Percentiles rank a stretch among this genome's conserved stretches.
phyloP scores from a whole-genome alignment of 2,329 filamentous ascomycete species.

The Fusarium subtropicale region DNA sequence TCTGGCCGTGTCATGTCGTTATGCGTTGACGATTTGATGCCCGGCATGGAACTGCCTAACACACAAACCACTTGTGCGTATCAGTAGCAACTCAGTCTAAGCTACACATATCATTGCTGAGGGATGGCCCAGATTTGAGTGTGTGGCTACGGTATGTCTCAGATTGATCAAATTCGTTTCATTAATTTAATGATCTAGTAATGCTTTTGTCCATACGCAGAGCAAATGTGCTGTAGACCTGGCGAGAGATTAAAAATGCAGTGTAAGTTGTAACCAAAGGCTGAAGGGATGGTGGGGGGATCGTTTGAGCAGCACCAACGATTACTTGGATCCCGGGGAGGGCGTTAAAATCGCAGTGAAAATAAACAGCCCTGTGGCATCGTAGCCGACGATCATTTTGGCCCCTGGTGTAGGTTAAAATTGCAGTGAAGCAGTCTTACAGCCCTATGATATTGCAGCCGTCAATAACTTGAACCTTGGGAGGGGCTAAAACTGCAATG shows the following conservation, averaged over 20 bases:
- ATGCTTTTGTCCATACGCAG: too few species aligned
- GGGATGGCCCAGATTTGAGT: fast-evolving
- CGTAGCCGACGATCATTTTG: background rate
- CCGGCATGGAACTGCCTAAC: background rate
- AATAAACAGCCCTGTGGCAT: too few species aligned
- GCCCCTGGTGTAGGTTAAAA: background rate
- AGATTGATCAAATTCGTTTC: background rate
- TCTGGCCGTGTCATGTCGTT: fast-evolving
- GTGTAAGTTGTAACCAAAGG: background rate
- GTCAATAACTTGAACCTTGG: background rate
- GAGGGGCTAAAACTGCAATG: background rate
- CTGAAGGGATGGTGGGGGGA: too few species aligned
- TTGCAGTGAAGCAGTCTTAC: background rate
- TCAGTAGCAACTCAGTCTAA: background rate
- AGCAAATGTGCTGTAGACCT: background rate
- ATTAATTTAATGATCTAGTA: fast-evolving
- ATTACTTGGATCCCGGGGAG: too few species aligned
- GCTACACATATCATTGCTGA: background rate
- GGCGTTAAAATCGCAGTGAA: too few species aligned
- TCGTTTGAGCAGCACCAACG: too few species aligned
- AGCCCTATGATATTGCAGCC: too few species aligned
- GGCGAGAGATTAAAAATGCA: background rate
- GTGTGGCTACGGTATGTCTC: fast-evolving
- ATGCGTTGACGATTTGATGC: background rate
- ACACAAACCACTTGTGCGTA: background rate